A percentile compares a stretch with the other conserved stretches of the same genome.
Evolutionary conservation across 2,329 filamentous ascomycete genomes (phyloP).

Genomic region (Cytospora schulzeri): DNA sequence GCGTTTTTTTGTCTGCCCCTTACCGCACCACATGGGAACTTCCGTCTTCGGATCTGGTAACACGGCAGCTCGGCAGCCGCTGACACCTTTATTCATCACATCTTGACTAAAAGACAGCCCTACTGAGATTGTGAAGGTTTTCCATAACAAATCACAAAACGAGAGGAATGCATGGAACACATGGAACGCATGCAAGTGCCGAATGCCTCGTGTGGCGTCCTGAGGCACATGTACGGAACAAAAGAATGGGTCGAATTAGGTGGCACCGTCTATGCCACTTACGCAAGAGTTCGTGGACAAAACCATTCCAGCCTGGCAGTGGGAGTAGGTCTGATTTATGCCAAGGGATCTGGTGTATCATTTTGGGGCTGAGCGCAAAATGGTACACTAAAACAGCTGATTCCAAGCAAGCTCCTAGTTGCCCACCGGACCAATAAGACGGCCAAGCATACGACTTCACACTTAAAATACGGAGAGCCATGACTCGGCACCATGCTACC

Average conservation of each 20-base stretch:
- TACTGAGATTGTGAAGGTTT: not conserved
- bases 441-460: not conserved
- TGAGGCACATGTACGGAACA: not conserved
- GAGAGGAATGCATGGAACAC: not conserved
- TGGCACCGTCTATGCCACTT: not conserved
- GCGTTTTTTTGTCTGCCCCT: not conserved
- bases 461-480: not conserved
- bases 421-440: not conserved
- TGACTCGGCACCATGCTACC: not conserved
- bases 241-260: not conserved
- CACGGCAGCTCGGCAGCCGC: not conserved
- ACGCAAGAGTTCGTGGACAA: not conserved
- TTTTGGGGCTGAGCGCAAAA: not conserved
- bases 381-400: not conserved
- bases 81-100: not conserved
- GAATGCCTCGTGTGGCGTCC: no score
- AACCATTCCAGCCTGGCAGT: not conserved
- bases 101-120: not conserved
- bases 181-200: no score
- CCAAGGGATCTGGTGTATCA: not conserved
- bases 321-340: not conserved
- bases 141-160: not conserved
- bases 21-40: not conserved
- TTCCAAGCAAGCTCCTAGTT: not conserved
- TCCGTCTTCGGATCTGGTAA: not conserved